These are phyloP conservation scores for Candida germanica DNA, from an alignment of 805 yeast genomes.

Conservation along the genomic window DNA sequence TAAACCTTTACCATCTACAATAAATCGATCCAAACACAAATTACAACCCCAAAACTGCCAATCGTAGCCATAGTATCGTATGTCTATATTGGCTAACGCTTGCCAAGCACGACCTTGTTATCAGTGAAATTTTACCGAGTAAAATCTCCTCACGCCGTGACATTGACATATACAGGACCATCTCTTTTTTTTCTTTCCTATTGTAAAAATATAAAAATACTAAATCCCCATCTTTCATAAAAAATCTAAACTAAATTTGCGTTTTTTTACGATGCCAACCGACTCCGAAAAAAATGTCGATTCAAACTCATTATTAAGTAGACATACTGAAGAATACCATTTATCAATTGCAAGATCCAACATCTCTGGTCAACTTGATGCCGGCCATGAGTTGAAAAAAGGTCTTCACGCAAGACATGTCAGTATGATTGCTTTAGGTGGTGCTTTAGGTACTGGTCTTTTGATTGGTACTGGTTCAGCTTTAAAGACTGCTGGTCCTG, in stretches of 20 bases:
- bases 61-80: too few relatives aligned
- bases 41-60: too few relatives aligned
- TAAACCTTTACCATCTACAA: too few relatives aligned
- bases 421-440: slow-evolving; percentile 77
- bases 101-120: slow-evolving; percentile 2
- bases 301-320: slow-evolving; percentile 30
- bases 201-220: not conserved
- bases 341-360: slow-evolving; percentile 44
- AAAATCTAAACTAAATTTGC: too few relatives aligned
- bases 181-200: not conserved
- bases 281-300: slow-evolving; percentile 14
- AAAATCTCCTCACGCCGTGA: slow-evolving; percentile 4
- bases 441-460: slow-evolving; percentile 75
- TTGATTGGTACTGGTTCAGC: slow-evolving; percentile 76
- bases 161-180: not conserved
- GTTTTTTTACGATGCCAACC: slow-evolving; percentile 1
- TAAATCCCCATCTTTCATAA: not conserved
- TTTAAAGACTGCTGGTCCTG: slow-evolving; percentile 69
- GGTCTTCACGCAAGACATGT: slow-evolving; percentile 56
- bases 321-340: slow-evolving; percentile 49
- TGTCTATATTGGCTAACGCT: too few relatives aligned
- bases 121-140: slow-evolving; percentile 3
- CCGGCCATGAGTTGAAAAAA: slow-evolving; percentile 44
- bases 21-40: too few relatives aligned
- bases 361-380: slow-evolving; percentile 35